A percentile compares a stretch with the other conserved stretches of the same genome.
Evolutionary conservation across 306 rosid genomes (phyloP).

Genomic region (Coriaria nepalensis): DNA sequence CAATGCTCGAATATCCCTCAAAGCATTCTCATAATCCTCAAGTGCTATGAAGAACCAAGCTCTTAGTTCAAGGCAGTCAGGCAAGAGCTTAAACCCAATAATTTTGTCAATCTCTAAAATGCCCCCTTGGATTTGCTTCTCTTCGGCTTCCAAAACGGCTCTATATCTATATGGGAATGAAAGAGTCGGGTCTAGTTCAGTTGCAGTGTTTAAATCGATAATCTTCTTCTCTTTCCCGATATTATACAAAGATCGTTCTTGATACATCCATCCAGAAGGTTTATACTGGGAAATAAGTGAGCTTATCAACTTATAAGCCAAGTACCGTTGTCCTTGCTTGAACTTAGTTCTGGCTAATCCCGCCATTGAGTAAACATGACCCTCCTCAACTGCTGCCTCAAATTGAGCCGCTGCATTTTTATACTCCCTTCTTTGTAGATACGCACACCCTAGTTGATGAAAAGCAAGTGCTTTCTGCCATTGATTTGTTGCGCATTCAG

Average conservation of each 20-base stretch:
- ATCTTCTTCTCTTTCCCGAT: slow-evolving; percentile 69
- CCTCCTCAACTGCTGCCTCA: slow-evolving; percentile 50
- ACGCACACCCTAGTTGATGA: slow-evolving; percentile 71
- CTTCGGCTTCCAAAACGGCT: slow-evolving; percentile 51
- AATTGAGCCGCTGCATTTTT: slow-evolving; percentile 71
- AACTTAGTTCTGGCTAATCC: slow-evolving; percentile 77
- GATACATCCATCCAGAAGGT: slow-evolving; percentile 90
- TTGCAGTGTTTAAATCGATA: slow-evolving; percentile 57
- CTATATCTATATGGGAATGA: slow-evolving; percentile 61
- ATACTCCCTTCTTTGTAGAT: slow-evolving; percentile 71
- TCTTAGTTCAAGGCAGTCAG: slow-evolving; percentile 78
- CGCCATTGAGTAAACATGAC: slow-evolving; percentile 59
- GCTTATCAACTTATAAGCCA: slow-evolving; percentile 64
- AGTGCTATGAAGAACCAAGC: slow-evolving; percentile 71
- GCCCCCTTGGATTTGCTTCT: slow-evolving; percentile 43
- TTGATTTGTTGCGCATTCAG: slow-evolving; percentile 46
- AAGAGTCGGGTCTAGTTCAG: slow-evolving; percentile 74
- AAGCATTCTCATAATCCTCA: slow-evolving; percentile 66
- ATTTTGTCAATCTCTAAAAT: slow-evolving; percentile 63
- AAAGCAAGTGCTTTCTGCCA: slow-evolving; percentile 76
- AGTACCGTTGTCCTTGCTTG: slow-evolving; percentile 67
- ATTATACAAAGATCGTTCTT: slow-evolving; percentile 74
- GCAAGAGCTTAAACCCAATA: slow-evolving; percentile 59
- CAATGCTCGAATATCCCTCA: slow-evolving; percentile 72
- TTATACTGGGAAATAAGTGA: slow-evolving; percentile 46